phyloP scores from a whole-genome alignment of 257 asterid genomes.

The Solanum sitiens region DNA sequence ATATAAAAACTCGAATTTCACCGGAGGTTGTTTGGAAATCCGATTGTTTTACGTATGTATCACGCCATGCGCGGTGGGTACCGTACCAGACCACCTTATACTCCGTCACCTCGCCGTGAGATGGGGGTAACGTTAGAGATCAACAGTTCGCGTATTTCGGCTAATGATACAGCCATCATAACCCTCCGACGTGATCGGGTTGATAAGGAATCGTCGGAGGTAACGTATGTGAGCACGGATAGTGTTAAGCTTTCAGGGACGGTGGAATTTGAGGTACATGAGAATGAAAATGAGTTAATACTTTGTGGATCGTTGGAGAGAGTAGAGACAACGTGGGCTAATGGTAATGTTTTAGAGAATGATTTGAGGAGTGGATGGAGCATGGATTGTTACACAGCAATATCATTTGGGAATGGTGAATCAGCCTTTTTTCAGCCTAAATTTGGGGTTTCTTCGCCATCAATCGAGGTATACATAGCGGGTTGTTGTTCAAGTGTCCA shows the following conservation, averaged over 20 bases:
- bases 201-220: slow-evolving; percentile 65
- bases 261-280: slow-evolving; percentile 69
- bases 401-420: slow-evolving; percentile 28
- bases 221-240: slow-evolving; percentile 73
- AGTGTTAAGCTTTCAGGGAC: slow-evolving; percentile 65
- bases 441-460: slow-evolving; percentile 38
- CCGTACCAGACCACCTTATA: slow-evolving; percentile 43
- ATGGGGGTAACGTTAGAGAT: slow-evolving; percentile 45
- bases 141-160: slow-evolving; percentile 45
- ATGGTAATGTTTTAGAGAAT: slow-evolving; percentile 27
- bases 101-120: slow-evolving; percentile 60
- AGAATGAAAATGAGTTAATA: slow-evolving; percentile 45
- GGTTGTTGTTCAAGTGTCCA: slow-evolving; percentile 71
- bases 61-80: slow-evolving; percentile 42
- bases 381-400: slow-evolving; percentile 62
- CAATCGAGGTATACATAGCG: slow-evolving; percentile 70
- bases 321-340: slow-evolving; percentile 42
- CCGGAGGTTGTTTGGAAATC: slow-evolving; percentile 57
- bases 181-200: slow-evolving; percentile 63
- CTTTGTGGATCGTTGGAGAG: slow-evolving; percentile 74
- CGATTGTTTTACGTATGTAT: slow-evolving; percentile 61
- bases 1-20: slow-evolving; percentile 34
- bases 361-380: slow-evolving; percentile 63
- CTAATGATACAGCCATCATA: slow-evolving; percentile 43
- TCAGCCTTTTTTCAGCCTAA: slow-evolving; percentile 40